A percentile compares a stretch with the other conserved stretches of the same genome.
Conservation (phyloP, 345 rosid genomes). For the Sapria himalayana region DNA sequence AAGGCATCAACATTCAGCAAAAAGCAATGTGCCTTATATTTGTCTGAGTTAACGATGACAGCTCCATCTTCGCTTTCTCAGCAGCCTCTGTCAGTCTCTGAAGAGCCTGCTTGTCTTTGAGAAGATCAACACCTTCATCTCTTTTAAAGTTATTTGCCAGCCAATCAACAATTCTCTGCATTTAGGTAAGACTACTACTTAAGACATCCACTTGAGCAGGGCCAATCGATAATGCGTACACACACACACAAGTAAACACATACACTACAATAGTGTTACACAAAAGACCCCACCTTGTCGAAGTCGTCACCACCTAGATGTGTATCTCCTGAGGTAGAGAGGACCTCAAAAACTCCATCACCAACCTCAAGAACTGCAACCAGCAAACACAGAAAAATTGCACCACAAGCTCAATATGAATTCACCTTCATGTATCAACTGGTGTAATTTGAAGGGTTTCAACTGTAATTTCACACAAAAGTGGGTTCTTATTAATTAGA, state of each 20-base stretch:
- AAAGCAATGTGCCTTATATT: slow-evolving; percentile 38
- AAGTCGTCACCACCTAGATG: slow-evolving; percentile 99
- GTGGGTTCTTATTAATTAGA: too few species aligned
- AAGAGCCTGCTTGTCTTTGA: slow-evolving; percentile 96
- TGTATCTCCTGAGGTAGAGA: slow-evolving; percentile 94
- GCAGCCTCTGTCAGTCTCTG: slow-evolving; percentile 90
- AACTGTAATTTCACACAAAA: too few species aligned
- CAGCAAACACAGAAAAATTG: not conserved
- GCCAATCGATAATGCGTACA: not conserved
- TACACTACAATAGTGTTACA: not conserved
- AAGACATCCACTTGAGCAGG: not conserved
- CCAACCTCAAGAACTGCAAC: slow-evolving; percentile 88
- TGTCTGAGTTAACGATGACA: slow-evolving; percentile 75
- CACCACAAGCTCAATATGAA: too few species aligned
- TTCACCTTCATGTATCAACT: too few species aligned
- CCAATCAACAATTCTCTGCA: slow-evolving; percentile 96
- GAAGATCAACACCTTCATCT: slow-evolving; percentile 84
- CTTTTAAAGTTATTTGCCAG: slow-evolving; percentile 56
- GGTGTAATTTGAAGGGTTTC: too few species aligned
- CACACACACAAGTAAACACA: not conserved
- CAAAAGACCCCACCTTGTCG: slow-evolving; percentile 40
- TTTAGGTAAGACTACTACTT: not conserved
- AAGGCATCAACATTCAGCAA: not conserved
- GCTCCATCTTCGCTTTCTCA: slow-evolving; percentile 95
- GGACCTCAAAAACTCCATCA: slow-evolving; percentile 98